Base-by-base conservation (phyloP, 1,139 yeast species). In the Suzukiozyma palmioleophila region DNA sequence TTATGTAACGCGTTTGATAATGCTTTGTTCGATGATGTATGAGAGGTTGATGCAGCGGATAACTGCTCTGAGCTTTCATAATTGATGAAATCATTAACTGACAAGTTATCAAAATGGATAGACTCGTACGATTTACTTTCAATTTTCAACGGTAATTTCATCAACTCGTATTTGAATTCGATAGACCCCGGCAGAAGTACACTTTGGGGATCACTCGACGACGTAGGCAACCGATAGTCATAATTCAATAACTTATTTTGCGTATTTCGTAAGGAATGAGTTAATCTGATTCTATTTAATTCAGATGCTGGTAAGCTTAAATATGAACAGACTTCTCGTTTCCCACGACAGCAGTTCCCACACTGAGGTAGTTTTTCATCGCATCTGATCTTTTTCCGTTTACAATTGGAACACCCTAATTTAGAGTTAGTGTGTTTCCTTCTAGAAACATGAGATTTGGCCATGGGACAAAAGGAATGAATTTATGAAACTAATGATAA, bases 291-390 rank as follows among this genome's bases (percentile, higher is more conserved):
- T 41, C 56, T 50, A 37, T 57, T 54, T 27, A 64, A 40, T 36
- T 65, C 69, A 11, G 47, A 45, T 8, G 39, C 43, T 9, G 54
- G 40, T 36, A 69, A 44, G 11, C 48, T 45, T 25, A 63, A 42
- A 46, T 70, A 70, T 1, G 69, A 60, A 47, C 75, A 70, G 6
- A 49, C 46, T 9, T 51, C 54, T 18, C 57, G 53, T 35, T 59
- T 58, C 35, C 66, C 61, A 37, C 60, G 60, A 10, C 53, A 43
- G 49, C 77, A 72, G 45, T 69, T 69, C 13, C 49, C 50, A 54
- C 77, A 72, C 35, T 54, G 54, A 2, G 78, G 77, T 14, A 64
- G 50, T 21, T 56, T 60, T 50, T 73, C 78, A 46, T 72, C 75
- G 52, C 78, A 73, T 42, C 75, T 63, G 31, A 72, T 67, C 48